Evolutionary conservation across 2,329 filamentous ascomycete species (phyloP).

Genomic region (Venturia pyrina): DNA sequence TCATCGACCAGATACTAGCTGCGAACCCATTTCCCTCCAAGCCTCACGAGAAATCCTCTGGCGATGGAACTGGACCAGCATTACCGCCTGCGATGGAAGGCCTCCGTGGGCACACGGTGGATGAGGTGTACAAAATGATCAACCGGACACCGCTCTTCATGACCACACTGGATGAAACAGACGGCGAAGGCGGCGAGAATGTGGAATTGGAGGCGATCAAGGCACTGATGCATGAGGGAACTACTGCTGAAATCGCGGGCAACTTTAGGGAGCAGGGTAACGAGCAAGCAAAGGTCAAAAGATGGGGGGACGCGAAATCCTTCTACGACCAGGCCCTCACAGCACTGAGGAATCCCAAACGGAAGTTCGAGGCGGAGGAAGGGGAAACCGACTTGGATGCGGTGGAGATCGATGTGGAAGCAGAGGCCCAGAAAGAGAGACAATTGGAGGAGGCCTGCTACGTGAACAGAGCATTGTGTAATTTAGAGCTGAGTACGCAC

Average conservation of each 20-base stretch:
- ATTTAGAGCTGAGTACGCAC: constrained; percentile 63
- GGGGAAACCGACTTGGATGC: constrained; percentile 34
- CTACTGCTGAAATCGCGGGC: constrained; percentile 66
- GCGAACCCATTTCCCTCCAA: background rate
- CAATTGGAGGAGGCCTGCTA: constrained; percentile 65
- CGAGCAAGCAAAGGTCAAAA: constrained; percentile 65
- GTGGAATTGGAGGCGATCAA: constrained; percentile 75
- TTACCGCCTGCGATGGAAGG: constrained; percentile 51
- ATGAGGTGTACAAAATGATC: constrained; percentile 54
- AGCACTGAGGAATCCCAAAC: constrained; percentile 40
- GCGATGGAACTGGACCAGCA: constrained; percentile 26
- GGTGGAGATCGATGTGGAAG: constrained; percentile 45
- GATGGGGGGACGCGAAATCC: constrained; percentile 76
- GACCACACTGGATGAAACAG: constrained; percentile 66
- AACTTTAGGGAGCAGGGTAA: constrained; percentile 92
- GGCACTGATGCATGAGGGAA: constrained; percentile 88
- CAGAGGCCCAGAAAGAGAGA: constrained; percentile 50
- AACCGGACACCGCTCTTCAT: constrained; percentile 83
- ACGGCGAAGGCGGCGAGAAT: constrained; percentile 60
- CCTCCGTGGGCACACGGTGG: constrained; percentile 44
- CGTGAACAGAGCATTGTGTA: constrained; percentile 81
- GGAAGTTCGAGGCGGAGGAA: constrained; percentile 24
- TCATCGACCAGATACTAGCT: constrained; percentile 11
- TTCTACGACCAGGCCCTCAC: constrained; percentile 84
- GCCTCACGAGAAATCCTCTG: background rate